Percentiles rank a stretch among this genome's conserved stretches.
Evolutionary conservation across 225 moss, liverwort and hornwort species (phyloP).

Genomic region (Polytrichum formosum): DNA sequence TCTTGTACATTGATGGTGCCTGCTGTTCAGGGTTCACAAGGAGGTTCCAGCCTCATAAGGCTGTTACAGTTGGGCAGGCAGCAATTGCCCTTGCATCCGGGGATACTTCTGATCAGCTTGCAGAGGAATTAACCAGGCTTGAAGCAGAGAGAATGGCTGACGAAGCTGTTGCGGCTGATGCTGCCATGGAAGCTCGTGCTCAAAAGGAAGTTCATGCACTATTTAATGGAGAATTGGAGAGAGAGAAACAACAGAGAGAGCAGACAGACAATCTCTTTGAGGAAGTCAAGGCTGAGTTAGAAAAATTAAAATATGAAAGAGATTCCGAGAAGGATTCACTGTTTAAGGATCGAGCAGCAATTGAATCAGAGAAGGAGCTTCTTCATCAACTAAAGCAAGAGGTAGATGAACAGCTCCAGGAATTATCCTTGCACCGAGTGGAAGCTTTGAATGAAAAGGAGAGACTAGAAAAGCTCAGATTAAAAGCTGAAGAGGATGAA

Average conservation of each 20-base stretch:
- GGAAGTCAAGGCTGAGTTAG: conserved; percentile 47
- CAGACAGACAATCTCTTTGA: conserved; percentile 48
- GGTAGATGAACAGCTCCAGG: conserved; percentile 77
- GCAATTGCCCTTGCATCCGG: conserved; percentile 90
- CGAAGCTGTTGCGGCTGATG: conserved; percentile 86
- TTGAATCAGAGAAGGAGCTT: conserved; percentile 66
- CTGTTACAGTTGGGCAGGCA: conserved; percentile 84
- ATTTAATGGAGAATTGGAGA: conserved; percentile 67
- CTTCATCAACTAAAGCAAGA: conserved; percentile 60
- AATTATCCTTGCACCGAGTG: conserved; percentile 50
- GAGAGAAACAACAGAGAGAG: conserved; percentile 67
- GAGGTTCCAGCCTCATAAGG: conserved; percentile 88
- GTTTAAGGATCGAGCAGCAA: conserved; percentile 48
- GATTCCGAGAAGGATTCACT: conserved; percentile 59
- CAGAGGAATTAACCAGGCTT: conserved; percentile 82
- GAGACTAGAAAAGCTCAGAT: conserved; percentile 53
- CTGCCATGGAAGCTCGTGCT: conserved; percentile 74
- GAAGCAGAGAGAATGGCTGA: conserved; percentile 94
- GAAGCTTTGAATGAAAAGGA: conserved; percentile 78
- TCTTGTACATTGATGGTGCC: not conserved
- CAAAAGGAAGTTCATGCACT: conserved; percentile 71
- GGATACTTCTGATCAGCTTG: conserved; percentile 77
- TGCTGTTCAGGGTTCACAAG: conserved; percentile 62
- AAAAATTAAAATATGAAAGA: conserved; percentile 59
- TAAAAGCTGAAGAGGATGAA: conserved; percentile 63